A percentile compares a stretch with the other conserved stretches of the same genome.
These are phyloP conservation scores for Syncephalastrum sp. DNA, from an alignment of 371 early-diverging fungal species.

Conservation along the genomic window DNA sequence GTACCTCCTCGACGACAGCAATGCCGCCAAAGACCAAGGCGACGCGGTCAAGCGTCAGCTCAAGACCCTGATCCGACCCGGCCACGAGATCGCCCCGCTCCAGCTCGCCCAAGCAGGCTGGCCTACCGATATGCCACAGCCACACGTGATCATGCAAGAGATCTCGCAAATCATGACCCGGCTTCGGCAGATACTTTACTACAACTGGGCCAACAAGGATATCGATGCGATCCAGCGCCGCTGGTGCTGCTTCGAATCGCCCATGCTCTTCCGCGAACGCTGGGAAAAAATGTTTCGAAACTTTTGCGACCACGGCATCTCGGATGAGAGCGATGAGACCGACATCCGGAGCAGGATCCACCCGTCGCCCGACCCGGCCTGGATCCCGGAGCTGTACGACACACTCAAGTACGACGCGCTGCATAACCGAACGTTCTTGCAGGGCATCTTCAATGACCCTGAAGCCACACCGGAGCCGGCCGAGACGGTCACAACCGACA, in stretches of 20 bases:
- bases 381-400: conserved; percentile 93
- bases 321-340: conserved; percentile 36
- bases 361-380: conserved; percentile 69
- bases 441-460: conserved; percentile 58
- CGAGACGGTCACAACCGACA: conserved; percentile 11
- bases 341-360: conserved; percentile 22
- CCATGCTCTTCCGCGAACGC: conserved; percentile 80
- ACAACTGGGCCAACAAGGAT: conserved; percentile 64
- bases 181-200: conserved; percentile 76
- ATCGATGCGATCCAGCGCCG: conserved; percentile 61
- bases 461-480: conserved; percentile 15
- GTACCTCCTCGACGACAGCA: conserved; percentile 93
- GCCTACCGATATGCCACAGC: conserved; percentile 60
- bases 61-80: conserved; percentile 51
- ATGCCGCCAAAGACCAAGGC: conserved; percentile 91
- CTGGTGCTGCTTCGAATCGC: conserved; percentile 84
- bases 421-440: conserved; percentile 87
- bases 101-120: conserved; percentile 44
- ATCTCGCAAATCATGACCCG: conserved; percentile 67
- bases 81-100: conserved; percentile 45
- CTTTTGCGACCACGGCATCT: conserved; percentile 70
- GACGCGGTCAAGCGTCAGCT: conserved; percentile 84
- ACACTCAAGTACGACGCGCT: conserved; percentile 94
- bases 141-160: conserved; percentile 65
- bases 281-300: conserved; percentile 95